A percentile compares a stretch with the other conserved stretches of the same genome.
Conservation (phyloP, 805 yeast species). For the Candida sithepensis region DNA sequence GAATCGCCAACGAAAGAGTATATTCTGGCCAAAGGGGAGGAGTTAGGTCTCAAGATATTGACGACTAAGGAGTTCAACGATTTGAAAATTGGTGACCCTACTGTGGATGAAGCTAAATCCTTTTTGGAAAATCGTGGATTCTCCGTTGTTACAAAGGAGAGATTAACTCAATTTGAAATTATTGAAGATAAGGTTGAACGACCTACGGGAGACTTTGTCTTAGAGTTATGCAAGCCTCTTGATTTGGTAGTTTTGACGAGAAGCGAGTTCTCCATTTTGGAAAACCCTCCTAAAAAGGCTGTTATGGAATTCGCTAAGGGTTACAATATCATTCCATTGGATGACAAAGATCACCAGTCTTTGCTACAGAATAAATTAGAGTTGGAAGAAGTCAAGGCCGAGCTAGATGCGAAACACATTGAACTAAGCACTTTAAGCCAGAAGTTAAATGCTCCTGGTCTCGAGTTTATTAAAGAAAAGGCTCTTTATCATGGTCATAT, state of each 20-base stretch:
- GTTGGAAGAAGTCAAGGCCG: not conserved
- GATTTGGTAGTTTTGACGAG: slow-evolving; percentile 20
- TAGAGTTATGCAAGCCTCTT: slow-evolving; percentile 27
- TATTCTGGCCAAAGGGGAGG: slow-evolving; percentile 20
- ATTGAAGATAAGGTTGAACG: not conserved
- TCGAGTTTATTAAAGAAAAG: slow-evolving; percentile 8
- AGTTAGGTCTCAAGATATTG: slow-evolving; percentile 14
- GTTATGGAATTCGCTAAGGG: slow-evolving; percentile 7
- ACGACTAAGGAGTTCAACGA: slow-evolving; percentile 5
- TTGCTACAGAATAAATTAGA: not conserved
- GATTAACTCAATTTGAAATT: slow-evolving; percentile 4
- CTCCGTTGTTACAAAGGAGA: slow-evolving; percentile 14
- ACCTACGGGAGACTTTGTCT: slow-evolving; percentile 29
- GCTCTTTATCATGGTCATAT: slow-evolving; percentile 6
- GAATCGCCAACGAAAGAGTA: slow-evolving; percentile 29
- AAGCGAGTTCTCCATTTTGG: slow-evolving; percentile 13
- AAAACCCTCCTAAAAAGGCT: slow-evolving; percentile 14
- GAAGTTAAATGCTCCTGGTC: slow-evolving; percentile 6
- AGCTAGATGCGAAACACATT: not conserved
- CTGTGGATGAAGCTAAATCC: slow-evolving; percentile 7
- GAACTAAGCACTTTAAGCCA: not conserved
- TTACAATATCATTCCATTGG: slow-evolving; percentile 7
- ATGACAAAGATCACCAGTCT: slow-evolving; percentile 1
- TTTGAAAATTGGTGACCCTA: slow-evolving; percentile 1
- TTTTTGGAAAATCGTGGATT: slow-evolving; percentile 10